Percentiles rank a stretch among this genome's conserved stretches.
Conservation (phyloP, 1,284 basidiomycete species). For the Tilletia caries region DNA sequence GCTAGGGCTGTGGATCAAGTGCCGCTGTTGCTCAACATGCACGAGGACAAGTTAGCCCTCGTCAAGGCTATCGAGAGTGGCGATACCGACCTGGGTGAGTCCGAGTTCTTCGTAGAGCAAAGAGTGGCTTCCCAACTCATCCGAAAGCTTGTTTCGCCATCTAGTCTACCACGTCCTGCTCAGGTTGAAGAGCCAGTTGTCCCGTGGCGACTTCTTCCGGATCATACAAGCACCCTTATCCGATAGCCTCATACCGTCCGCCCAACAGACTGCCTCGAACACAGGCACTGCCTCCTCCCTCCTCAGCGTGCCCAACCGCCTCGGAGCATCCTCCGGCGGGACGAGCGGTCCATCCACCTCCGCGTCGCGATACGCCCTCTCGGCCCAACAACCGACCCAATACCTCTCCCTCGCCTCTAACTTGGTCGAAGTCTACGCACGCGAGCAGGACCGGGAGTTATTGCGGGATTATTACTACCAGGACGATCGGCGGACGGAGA, state of each 20-base stretch:
- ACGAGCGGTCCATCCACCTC: background rate
- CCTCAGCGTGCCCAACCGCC: slow-evolving; percentile 11
- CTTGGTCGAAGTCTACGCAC: slow-evolving; percentile 48
- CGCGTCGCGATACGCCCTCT: slow-evolving; percentile 3
- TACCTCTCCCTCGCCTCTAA: slow-evolving; percentile 39
- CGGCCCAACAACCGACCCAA: slow-evolving; percentile 12
- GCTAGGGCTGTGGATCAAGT: slow-evolving; percentile 86
- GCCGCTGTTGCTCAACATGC: slow-evolving; percentile 85
- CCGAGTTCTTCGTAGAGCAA: background rate
- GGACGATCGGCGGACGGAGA: slow-evolving; percentile 89
- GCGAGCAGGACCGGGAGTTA: slow-evolving; percentile 70
- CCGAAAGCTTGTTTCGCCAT: too few species aligned
- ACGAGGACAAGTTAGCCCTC: slow-evolving; percentile 83
- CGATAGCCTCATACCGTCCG: slow-evolving; percentile 30
- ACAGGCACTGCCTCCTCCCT: background rate
- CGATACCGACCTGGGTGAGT: slow-evolving; percentile 84
- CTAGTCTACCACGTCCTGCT: slow-evolving; percentile 34
- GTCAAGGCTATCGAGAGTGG: slow-evolving; percentile 89
- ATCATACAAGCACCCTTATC: slow-evolving; percentile 68
- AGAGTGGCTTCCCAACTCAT: too few species aligned
- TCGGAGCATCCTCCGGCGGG: background rate
- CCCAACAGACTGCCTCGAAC: slow-evolving; percentile 13
- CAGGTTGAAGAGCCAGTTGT: slow-evolving; percentile 66
- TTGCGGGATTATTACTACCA: slow-evolving; percentile 95
- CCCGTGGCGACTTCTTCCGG: slow-evolving; percentile 89